Base-by-base conservation (phyloP, 441 rosid species). In the Croton laevigatus region DNA sequence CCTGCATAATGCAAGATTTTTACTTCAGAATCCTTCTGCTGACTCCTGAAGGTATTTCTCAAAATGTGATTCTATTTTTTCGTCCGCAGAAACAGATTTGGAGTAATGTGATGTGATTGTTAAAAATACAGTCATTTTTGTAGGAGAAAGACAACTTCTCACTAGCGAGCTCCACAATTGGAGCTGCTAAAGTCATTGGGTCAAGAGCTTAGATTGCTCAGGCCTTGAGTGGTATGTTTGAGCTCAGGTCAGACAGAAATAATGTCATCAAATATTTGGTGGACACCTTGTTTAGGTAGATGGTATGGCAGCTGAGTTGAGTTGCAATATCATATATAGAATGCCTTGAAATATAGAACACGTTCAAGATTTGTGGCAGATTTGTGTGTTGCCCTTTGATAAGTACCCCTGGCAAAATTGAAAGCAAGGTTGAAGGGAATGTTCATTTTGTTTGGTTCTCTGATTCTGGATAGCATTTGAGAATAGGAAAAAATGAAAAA, bases 1-100 rank as follows among this genome's bases (percentile, higher is more conserved):
- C 69, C 84, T 88, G 76, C 88, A 81, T 46, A 85, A 85, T 77
- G 94, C 90, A 58, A 86, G 79, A 68, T 78, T 23, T 79, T 70
- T 91, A 66, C 81, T 91, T 70, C 94, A 83, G 72, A 85, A 83
- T 73, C 86, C 89, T 71, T 78, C 69, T 23, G 67, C 69, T 57
- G 87, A 84, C 22, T 73, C 83, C 74, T 84, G 68, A 86, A 83
- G 89, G 89, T 80, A 73, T 75, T 65, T 55, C 68, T 65, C 14
- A 46, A 48, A n/a, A 37, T 32, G 0, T 34, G 59, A 17, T 45
- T 36, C 11, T 6, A 32, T 46, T 46, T n/a, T 14, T 59, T 49
- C 4, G 17, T 40, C 40, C 7, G 6, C 14, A 12, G 11, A 53
- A 65, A 49, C 36, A 10, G 19, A 48, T 32, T 42, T 71, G 32